These are phyloP conservation scores for Pisolithus marmoratus DNA, from an alignment of 768 basidiomycete genomes.

Conservation along the genomic window DNA sequence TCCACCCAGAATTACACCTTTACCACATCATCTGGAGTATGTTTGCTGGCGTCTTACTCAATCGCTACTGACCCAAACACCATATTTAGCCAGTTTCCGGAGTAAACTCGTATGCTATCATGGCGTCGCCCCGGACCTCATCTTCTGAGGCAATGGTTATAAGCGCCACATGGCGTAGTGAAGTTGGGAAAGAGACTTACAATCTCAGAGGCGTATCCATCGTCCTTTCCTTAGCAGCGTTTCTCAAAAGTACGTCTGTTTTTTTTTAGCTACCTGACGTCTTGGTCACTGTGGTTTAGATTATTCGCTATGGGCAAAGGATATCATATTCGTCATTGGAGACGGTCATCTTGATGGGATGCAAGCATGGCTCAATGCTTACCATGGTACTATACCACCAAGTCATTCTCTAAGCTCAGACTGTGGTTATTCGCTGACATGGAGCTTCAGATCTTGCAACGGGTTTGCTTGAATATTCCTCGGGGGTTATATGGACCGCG, in stretches of 20 bases:
- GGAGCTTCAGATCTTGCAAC: constrained; percentile 52
- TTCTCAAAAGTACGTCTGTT: constrained; percentile 62
- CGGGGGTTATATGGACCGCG: constrained; percentile 94
- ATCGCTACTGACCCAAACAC: neutral
- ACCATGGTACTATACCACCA: constrained; percentile 63
- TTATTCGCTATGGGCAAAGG: constrained; percentile 92
- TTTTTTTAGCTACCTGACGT: neutral
- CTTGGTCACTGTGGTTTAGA: constrained; percentile 36
- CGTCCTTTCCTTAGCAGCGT: constrained; percentile 79
- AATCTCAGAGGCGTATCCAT: constrained; percentile 86
- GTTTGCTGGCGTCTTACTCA: neutral
- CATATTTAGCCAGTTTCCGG: constrained; percentile 50
- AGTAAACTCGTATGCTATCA: constrained; percentile 76
- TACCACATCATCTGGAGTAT: constrained; percentile 44
- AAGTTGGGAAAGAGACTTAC: constrained; percentile 46
- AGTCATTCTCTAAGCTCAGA: constrained; percentile 41
- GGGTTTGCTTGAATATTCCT: constrained; percentile 56
- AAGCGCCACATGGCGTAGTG: constrained; percentile 85
- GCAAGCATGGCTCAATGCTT: constrained; percentile 86
- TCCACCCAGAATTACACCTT: constrained; percentile 68
- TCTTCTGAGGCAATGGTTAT: constrained; percentile 91
- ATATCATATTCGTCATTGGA: constrained; percentile 83
- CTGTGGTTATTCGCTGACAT: neutral
- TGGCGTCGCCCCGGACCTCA: constrained; percentile 84
- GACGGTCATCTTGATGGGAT: constrained; percentile 89